Conservation (phyloP, 177 flowering plant genomes). For the Vitis hybrid region DNA sequence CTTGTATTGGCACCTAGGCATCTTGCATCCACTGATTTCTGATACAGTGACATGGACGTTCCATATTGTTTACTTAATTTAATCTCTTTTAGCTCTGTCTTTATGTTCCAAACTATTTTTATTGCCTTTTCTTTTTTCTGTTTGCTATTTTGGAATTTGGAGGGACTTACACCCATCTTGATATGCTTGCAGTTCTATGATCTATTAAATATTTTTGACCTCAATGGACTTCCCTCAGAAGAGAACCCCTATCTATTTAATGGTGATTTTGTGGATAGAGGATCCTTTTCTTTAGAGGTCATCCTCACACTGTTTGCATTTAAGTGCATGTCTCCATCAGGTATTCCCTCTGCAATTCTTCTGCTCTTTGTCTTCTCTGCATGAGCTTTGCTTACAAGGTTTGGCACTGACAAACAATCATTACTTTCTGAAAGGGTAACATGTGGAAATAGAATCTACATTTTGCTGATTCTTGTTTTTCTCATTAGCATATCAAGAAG, state of each 20-base stretch:
- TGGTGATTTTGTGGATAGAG: constrained; percentile 98
- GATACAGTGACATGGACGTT: no score
- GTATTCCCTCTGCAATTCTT: constrained; percentile 29
- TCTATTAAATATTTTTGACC: constrained; percentile 90
- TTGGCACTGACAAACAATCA: not conserved
- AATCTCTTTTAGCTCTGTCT: no score
- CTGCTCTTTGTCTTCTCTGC: not conserved
- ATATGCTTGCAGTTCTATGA: constrained; percentile 83
- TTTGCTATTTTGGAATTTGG: not conserved
- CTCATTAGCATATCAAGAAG: not conserved
- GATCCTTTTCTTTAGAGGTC: constrained; percentile 94
- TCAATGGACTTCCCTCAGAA: constrained; percentile 96
- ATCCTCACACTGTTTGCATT: constrained; percentile 95
- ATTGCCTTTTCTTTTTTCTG: not conserved
- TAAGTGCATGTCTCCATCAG: constrained; percentile 96
- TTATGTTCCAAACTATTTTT: not conserved
- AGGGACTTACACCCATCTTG: not conserved
- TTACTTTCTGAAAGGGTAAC: not conserved
- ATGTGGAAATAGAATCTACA: not conserved
- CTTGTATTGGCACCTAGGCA: no score
- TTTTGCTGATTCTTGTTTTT: constrained; percentile 1
- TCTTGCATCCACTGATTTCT: no score
- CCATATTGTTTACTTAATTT: no score
- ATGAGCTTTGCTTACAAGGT: not conserved
- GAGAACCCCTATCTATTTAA: constrained; percentile 97